Base-by-base conservation (phyloP, 2,329 filamentous ascomycete species). In the Talaromyces sp. region DNA sequence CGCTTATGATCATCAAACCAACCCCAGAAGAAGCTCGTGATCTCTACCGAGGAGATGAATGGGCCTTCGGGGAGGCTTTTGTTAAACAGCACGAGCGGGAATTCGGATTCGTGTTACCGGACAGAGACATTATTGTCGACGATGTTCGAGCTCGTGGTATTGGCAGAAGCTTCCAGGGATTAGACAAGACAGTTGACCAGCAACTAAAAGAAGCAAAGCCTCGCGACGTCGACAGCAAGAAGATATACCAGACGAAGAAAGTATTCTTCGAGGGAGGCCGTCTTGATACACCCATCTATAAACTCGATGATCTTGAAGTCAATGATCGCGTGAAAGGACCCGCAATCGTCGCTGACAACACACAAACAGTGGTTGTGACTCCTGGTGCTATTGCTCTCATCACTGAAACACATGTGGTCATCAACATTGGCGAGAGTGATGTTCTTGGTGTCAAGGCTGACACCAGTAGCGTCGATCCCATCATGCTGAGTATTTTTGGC, bases 141-240 rank as follows among this genome's bases (percentile, higher is more conserved):
- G 93, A 97, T 75, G 91, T 97, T 2, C 88, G 93, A 47, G 91
- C 93, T 5, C 85, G 94, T 65, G 92, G 92, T 15, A 96, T 97
- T 68, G 93, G 92, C 56, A 96, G 93, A 82, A 94, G 91, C 54
- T 94, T 93, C 75, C 85, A 91, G 62, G 89, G 90, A 54, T 81
- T 89, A 34, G 91, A 92, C 67, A 90, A 91, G 80, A 94, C 91
- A 0, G 91, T 96, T 3, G 92, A 96, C 69, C 85, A 92, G 73
- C 93, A 97, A 74, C 82, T 97, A 17, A 89, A 88, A 71, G 85
- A 87, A 6, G 83, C 94, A 66, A 86, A 85, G 67, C 83, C 86
- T 0, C 85, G 84, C 65, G 82, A 87, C 31, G 81, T 86, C 1
- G 80, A 83, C 3, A 79, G 81, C n/a, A 80, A 85, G 58, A 91